Conservation (phyloP, 176 grass and related monocot species). For the Rhipidocladum racemiflorum region DNA sequence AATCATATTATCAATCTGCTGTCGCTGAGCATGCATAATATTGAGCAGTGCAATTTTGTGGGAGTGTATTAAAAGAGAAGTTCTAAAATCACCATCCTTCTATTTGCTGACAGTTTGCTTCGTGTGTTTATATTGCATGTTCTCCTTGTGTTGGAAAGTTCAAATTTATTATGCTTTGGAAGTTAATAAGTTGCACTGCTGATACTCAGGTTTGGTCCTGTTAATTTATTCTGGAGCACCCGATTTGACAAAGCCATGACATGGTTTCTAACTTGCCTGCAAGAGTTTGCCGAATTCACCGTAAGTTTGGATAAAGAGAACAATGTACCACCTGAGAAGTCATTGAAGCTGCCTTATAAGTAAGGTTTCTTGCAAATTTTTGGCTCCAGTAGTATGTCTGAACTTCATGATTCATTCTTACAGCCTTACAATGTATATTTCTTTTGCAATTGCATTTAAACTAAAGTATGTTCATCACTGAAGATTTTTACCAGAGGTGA, state of each 20-base stretch:
- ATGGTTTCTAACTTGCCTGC: constrained; percentile 89
- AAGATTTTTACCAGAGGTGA: background rate
- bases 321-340: constrained; percentile 86
- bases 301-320: constrained; percentile 79
- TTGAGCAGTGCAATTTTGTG: background rate
- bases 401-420: constrained; percentile 20
- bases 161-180: background rate
- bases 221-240: constrained; percentile 99
- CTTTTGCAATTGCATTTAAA: background rate
- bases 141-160: background rate
- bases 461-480: background rate
- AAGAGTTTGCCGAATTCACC: constrained; percentile 90
- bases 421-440: background rate
- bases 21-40: background rate
- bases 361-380: constrained; percentile 34
- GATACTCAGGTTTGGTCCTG: constrained; percentile 85
- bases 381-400: background rate
- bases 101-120: background rate
- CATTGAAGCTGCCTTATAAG: constrained; percentile 93
- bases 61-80: background rate
- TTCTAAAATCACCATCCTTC: background rate
- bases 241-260: constrained; percentile 98
- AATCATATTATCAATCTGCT: background rate
- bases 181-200: constrained; percentile 10
- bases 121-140: background rate